Percentiles rank a stretch among this genome's conserved stretches.
These are phyloP conservation scores for Daucus carota DNA, from an alignment of 129 eudicot species.

Conservation along the genomic window DNA sequence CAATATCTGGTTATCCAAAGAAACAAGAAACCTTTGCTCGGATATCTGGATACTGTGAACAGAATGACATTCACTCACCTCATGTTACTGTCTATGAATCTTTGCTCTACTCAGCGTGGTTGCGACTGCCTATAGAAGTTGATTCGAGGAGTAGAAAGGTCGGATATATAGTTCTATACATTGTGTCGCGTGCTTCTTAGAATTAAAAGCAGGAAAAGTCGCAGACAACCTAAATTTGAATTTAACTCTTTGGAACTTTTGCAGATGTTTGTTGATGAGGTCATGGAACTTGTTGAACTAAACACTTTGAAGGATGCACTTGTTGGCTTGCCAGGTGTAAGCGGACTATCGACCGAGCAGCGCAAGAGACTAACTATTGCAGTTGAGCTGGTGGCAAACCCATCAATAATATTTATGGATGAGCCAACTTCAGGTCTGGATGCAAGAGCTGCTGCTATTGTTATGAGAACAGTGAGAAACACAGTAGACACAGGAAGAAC, in stretches of 20 bases:
- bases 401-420: constrained; percentile 75
- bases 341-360: constrained; percentile 75
- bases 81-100: constrained; percentile 81
- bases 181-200: not conserved
- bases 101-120: constrained; percentile 79
- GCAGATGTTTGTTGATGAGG: constrained; percentile 75
- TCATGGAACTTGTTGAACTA: constrained; percentile 81
- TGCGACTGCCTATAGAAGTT: constrained; percentile 52
- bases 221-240: not conserved
- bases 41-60: constrained; percentile 89
- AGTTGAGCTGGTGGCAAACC: constrained; percentile 65
- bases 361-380: constrained; percentile 75
- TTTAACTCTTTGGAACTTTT: constrained; percentile 13
- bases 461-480: constrained; percentile 69
- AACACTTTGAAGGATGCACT: constrained; percentile 43
- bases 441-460: constrained; percentile 73
- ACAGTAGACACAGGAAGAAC: constrained; percentile 87
- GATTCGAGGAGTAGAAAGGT: constrained; percentile 47
- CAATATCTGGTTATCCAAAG: constrained; percentile 83
- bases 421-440: constrained; percentile 74
- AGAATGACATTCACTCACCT: constrained; percentile 83
- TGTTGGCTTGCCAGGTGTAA: constrained; percentile 73
- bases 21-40: constrained; percentile 88
- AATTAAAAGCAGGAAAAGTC: not conserved
- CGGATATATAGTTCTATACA: not conserved